phyloP scores from a whole-genome alignment of 345 rosid genomes.

The Angophora floribunda region DNA sequence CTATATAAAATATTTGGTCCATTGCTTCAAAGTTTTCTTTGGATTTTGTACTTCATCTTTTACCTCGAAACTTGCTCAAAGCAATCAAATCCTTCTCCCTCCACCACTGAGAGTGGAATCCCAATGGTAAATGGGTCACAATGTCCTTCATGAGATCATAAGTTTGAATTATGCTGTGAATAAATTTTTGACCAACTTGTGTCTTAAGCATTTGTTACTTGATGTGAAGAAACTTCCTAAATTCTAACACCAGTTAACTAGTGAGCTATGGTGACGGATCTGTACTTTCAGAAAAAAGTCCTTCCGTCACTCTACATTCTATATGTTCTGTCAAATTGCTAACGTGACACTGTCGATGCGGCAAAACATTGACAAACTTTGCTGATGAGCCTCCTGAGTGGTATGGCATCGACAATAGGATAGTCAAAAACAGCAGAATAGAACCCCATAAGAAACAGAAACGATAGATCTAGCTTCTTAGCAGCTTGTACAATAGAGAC shows the following conservation, averaged over 20 bases:
- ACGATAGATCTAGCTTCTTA: background rate
- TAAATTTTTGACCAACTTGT: background rate
- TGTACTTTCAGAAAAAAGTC: no score
- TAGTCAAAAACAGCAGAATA: background rate
- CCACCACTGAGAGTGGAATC: background rate
- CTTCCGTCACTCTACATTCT: background rate
- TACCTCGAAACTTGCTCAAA: background rate
- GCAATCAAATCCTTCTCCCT: background rate
- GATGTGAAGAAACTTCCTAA: background rate
- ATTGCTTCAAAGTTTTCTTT: background rate
- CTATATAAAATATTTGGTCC: background rate
- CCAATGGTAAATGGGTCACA: background rate
- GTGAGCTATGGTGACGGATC: background rate
- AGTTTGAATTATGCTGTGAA: background rate
- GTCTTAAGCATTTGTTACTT: background rate
- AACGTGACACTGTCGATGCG: background rate
- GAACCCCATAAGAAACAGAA: background rate
- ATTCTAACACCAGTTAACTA: background rate
- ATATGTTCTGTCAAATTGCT: background rate
- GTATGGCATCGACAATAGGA: background rate
- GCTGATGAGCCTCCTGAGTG: background rate
- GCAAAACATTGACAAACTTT: background rate
- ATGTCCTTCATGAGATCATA: background rate
- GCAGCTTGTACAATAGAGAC: background rate
- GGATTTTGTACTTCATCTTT: background rate